A percentile compares a stretch with the other conserved stretches of the same genome.
Conservation (phyloP, 2,329 filamentous ascomycete species). For the Gnomoniopsis smithogilvyi region DNA sequence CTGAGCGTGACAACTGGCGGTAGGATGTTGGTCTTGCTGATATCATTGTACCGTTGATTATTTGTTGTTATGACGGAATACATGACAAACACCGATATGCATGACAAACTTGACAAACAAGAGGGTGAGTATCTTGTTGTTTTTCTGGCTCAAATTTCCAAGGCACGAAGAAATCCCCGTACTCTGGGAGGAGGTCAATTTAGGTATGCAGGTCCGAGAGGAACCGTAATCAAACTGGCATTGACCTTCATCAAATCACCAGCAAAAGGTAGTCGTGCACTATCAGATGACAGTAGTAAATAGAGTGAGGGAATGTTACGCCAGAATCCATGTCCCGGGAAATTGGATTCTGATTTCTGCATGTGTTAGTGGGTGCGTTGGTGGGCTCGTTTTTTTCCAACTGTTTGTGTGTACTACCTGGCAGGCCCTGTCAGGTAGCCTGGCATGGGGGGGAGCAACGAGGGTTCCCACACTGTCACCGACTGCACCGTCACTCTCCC, state of each 20-base stretch:
- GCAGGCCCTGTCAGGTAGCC: no score
- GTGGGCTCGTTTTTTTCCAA: neutral
- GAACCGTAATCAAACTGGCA: neutral
- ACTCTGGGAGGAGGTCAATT: neutral
- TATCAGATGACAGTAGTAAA: neutral
- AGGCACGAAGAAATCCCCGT: no score
- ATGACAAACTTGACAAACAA: no score
- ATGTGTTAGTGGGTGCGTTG: neutral
- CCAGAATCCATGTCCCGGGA: neutral
- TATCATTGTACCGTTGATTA: no score
- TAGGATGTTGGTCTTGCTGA: no score
- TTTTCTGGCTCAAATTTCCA: no score
- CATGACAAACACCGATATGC: no score
- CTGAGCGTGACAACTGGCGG: no score
- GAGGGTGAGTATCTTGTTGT: no score
- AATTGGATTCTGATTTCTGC: neutral
- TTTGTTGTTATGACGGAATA: no score
- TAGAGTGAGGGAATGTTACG: neutral
- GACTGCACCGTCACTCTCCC: neutral
- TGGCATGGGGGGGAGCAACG: no score
- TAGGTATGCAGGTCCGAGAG: neutral
- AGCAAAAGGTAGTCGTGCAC: neutral
- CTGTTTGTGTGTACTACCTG: no score
- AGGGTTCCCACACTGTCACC: neutral
- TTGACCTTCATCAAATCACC: neutral